Evolutionary conservation across 306 rosid genomes (phyloP).

Genomic region (Quercus wislizeni): DNA sequence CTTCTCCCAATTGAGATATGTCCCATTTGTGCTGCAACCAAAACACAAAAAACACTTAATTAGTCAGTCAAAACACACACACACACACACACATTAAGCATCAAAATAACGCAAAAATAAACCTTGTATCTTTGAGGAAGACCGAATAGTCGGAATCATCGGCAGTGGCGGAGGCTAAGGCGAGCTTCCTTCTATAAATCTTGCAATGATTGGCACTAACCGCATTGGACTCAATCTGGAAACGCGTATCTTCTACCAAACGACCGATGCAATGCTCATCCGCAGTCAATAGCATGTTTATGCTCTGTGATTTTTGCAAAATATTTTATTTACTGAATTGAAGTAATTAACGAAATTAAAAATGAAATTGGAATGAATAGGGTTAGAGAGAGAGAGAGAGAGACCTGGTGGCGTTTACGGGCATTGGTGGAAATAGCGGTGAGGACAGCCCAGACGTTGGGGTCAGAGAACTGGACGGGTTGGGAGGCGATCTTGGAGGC

Average conservation of each 20-base stretch:
- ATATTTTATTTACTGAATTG: not conserved
- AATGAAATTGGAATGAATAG: not conserved
- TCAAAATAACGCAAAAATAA: constrained; percentile 9
- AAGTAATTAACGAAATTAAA: not conserved
- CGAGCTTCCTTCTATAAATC: constrained; percentile 47
- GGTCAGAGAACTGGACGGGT: constrained; percentile 62
- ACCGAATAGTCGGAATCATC: constrained; percentile 46
- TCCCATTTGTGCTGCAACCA: constrained; percentile 78
- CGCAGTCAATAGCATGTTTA: constrained; percentile 61
- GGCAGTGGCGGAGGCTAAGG: not conserved
- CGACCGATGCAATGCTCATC: constrained; percentile 83
- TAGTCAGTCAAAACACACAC: constrained; percentile 8
- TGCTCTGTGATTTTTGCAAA: constrained; percentile 49
- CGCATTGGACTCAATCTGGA: constrained; percentile 69
- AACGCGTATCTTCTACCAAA: constrained; percentile 49
- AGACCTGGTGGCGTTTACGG: constrained; percentile 76
- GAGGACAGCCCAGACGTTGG: constrained; percentile 85
- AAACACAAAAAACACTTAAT: constrained; percentile 30
- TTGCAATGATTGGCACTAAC: constrained; percentile 79
- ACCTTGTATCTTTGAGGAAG: constrained; percentile 84
- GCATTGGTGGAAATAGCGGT: constrained; percentile 86
- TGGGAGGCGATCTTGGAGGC: constrained; percentile 74
- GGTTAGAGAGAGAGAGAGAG: not conserved
- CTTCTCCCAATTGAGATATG: constrained; percentile 83
- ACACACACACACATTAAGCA: not conserved